Conservation (phyloP, 805 yeast species). For the Vanderwaltozyma verrucispora region DNA sequence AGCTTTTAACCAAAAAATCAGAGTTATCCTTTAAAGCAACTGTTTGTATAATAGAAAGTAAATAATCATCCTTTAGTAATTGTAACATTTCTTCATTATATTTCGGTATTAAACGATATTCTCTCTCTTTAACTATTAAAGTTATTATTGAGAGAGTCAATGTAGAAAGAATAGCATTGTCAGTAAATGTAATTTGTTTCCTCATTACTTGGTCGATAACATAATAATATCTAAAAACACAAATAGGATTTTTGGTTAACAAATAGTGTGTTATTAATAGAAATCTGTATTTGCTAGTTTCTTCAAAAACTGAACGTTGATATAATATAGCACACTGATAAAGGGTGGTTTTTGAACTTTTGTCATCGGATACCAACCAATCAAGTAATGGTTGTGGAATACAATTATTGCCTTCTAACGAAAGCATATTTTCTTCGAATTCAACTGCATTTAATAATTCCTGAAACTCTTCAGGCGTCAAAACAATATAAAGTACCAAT, state of each 20-base stretch:
- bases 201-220: constrained; percentile 22
- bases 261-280: constrained; percentile 21
- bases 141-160: constrained; percentile 23
- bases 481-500: constrained; percentile 28
- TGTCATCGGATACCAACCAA: constrained; percentile 20
- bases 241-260: constrained; percentile 18
- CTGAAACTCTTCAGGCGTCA: constrained; percentile 29
- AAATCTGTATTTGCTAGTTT: constrained; percentile 24
- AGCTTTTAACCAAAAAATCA: too few species aligned
- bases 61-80: constrained; percentile 3
- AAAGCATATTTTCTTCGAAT: constrained; percentile 22
- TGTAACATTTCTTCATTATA: constrained; percentile 9
- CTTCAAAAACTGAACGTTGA: constrained; percentile 23
- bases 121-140: constrained; percentile 18
- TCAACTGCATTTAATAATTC: constrained; percentile 27
- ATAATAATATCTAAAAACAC: constrained; percentile 24
- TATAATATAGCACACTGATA: constrained; percentile 24
- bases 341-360: constrained; percentile 20
- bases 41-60: too few species aligned
- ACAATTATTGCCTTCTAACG: constrained; percentile 25
- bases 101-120: constrained; percentile 9
- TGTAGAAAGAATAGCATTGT: constrained; percentile 18
- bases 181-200: constrained; percentile 18
- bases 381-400: constrained; percentile 29
- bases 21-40: too few species aligned